Base-by-base conservation (phyloP, 2,329 filamentous ascomycete species). In the Trichoderma sp. region DNA sequence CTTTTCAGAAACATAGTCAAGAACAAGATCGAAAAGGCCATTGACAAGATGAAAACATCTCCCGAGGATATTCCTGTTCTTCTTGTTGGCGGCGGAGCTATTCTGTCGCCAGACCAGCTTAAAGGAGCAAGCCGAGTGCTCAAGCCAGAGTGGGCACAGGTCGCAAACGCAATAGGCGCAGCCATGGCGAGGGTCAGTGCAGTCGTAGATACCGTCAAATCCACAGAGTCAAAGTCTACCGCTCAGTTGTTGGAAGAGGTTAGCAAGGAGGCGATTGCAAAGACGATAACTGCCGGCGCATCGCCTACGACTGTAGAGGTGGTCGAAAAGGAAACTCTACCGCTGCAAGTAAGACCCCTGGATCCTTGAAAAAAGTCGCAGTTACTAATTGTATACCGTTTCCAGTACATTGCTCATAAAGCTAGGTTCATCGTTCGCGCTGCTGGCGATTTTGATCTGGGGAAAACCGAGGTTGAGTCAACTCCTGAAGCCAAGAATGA, bases 131-230 rank as follows among this genome's bases (percentile, higher is more conserved):
- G 85, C 70, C 80, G 78, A 37, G 85, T 90, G 1, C 76, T 88
- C 56, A 87, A 85, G 71, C 87, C 87, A 0, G 78, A 83, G 52
- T 88, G 83, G 80, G 85, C 86, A 2, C 84, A 83, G 3, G 86
- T 90, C 1, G 88, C 89, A 10, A 91, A 91, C 73, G 88, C 88
- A 0, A 88, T 91, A 11, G 88, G 88, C 1, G 88, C 88, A 10
- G 88, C 88, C 0, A 88, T 87, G 69, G 87, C 88, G 1, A 80
- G 86, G 49, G 87, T 90, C 2, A 88, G 85, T 69, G 83, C 84
- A 1, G 82, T 85, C 0, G 79, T 86, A 11, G 85, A 87, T 69
- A 83, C 81, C 0, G 81, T 86, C 29, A 82, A 84, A 68, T 84
- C 82, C 0, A 86, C 83, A 0, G 83, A 83, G 66, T 76, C 76